Percentiles rank a stretch among this genome's conserved stretches.
These are phyloP conservation scores for Laburnicola sp. DNA, from an alignment of 2,329 filamentous ascomycete genomes.

Conservation along the genomic window DNA sequence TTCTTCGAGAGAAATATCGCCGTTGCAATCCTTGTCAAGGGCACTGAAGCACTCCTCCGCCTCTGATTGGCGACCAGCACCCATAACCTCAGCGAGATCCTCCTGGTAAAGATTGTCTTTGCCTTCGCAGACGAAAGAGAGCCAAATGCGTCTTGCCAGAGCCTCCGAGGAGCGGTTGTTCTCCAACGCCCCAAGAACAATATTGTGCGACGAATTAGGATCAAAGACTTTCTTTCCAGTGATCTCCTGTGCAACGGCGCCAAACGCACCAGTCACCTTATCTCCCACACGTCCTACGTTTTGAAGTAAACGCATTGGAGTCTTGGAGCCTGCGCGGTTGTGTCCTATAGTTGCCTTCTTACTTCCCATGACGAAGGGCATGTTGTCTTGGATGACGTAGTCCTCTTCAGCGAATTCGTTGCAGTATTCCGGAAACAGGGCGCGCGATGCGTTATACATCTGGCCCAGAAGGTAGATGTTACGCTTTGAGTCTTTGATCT, in stretches of 20 bases:
- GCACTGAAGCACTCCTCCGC: constrained; percentile 82
- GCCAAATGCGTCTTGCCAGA: constrained; percentile 93
- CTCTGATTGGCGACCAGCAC: constrained; percentile 69
- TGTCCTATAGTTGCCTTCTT: constrained; percentile 54
- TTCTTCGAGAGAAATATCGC: constrained; percentile 92
- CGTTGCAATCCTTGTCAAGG: constrained; percentile 86
- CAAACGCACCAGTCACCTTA: constrained; percentile 90
- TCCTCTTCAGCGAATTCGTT: constrained; percentile 89
- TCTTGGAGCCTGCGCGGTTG: constrained; percentile 63
- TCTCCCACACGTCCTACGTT: constrained; percentile 76
- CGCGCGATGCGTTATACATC: constrained; percentile 86
- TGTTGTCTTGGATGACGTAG: constrained; percentile 79
- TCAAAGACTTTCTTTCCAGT: constrained; percentile 96
- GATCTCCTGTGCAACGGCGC: constrained; percentile 90
- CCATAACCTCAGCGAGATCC: constrained; percentile 86
- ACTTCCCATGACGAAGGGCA: constrained; percentile 64
- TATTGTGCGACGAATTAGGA: constrained; percentile 83
- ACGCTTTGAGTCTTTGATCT: constrained; percentile 87
- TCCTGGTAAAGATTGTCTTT: constrained; percentile 76
- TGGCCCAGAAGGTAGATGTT: constrained; percentile 79
- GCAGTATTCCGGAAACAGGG: constrained; percentile 90
- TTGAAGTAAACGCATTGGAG: constrained; percentile 77
- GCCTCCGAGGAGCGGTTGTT: constrained; percentile 83
- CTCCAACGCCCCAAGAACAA: constrained; percentile 87
- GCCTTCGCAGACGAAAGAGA: constrained; percentile 94